phyloP scores from a whole-genome alignment of 179 eudicot genomes.

The Beta corolliflora region DNA sequence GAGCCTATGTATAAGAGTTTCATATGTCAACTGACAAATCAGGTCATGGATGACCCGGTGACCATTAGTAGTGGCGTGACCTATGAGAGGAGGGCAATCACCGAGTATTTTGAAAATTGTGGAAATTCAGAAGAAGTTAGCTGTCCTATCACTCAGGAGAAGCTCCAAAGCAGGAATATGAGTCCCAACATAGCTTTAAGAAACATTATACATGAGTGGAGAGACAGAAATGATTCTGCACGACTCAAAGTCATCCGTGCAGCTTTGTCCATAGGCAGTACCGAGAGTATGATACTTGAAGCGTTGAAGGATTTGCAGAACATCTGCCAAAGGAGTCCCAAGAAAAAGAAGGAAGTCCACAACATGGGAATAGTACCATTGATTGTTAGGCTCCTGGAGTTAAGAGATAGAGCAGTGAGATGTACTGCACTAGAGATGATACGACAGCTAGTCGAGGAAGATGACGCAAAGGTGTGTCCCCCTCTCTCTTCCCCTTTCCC shows the following conservation, averaged over 20 bases:
- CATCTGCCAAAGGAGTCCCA: constrained; percentile 47
- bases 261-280: constrained; percentile 58
- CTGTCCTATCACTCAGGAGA: constrained; percentile 64
- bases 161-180: constrained; percentile 44
- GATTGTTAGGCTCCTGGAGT: constrained; percentile 59
- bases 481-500: neutral
- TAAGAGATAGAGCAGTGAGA: constrained; percentile 56
- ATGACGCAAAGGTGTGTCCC: constrained; percentile 59
- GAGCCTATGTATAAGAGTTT: constrained; percentile 75
- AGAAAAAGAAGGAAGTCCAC: constrained; percentile 42
- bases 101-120: constrained; percentile 49
- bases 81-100: constrained; percentile 63
- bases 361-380: constrained; percentile 58
- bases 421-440: constrained; percentile 51
- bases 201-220: constrained; percentile 74
- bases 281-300: constrained; percentile 58
- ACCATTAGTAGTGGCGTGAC: constrained; percentile 78
- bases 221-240: constrained; percentile 70
- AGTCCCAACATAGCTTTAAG: constrained; percentile 65
- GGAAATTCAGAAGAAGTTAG: constrained; percentile 39
- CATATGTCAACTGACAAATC: constrained; percentile 69
- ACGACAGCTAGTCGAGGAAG: constrained; percentile 50
- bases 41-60: constrained; percentile 83
- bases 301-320: constrained; percentile 58
- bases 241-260: constrained; percentile 58